These are phyloP conservation scores for Falciphora oryzae DNA, from an alignment of 2,329 filamentous ascomycete species.

Conservation along the genomic window DNA sequence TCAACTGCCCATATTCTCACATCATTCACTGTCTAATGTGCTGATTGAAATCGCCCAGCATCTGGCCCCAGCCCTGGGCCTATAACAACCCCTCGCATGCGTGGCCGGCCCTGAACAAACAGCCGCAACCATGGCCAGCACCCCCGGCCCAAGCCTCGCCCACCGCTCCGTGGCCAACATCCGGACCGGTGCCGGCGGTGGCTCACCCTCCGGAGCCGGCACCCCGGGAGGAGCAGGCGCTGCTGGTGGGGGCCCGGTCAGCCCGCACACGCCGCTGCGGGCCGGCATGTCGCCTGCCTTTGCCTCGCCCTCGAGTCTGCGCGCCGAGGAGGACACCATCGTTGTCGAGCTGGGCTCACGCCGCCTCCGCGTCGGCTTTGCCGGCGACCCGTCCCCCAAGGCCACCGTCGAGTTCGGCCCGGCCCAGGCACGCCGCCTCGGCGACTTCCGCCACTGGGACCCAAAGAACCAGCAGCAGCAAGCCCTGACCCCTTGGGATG, in stretches of 20 bases:
- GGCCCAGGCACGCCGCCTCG: slow-evolving; percentile 68
- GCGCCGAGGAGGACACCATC: slow-evolving; percentile 76
- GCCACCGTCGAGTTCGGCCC: slow-evolving; percentile 64
- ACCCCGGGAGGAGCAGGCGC: slow-evolving; percentile 4
- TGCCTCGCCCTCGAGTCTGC: slow-evolving; percentile 54
- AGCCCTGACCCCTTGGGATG: slow-evolving; percentile 43
- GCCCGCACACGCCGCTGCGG: slow-evolving; percentile 57
- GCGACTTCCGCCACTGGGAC: slow-evolving; percentile 73
- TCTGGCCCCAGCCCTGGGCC: neutral
- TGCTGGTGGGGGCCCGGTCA: slow-evolving; percentile 27
- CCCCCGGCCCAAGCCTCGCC: slow-evolving; percentile 38
- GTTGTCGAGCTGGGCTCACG: slow-evolving; percentile 80
- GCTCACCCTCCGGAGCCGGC: slow-evolving; percentile 16
- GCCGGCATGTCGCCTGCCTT: slow-evolving; percentile 45
- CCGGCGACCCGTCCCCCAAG: slow-evolving; percentile 76
- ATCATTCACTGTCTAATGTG: no score
- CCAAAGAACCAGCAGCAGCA: slow-evolving; percentile 27
- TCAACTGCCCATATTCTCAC: neutral
- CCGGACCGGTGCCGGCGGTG: slow-evolving; percentile 32
- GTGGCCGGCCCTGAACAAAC: neutral
- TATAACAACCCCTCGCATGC: no score
- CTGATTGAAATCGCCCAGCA: no score
- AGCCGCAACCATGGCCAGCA: slow-evolving; percentile 38
- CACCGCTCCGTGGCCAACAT: slow-evolving; percentile 56
- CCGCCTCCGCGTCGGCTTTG: slow-evolving; percentile 75